Base-by-base conservation (phyloP, 495 filamentous ascomycete genomes). In the Aspergillus haitiensis region DNA sequence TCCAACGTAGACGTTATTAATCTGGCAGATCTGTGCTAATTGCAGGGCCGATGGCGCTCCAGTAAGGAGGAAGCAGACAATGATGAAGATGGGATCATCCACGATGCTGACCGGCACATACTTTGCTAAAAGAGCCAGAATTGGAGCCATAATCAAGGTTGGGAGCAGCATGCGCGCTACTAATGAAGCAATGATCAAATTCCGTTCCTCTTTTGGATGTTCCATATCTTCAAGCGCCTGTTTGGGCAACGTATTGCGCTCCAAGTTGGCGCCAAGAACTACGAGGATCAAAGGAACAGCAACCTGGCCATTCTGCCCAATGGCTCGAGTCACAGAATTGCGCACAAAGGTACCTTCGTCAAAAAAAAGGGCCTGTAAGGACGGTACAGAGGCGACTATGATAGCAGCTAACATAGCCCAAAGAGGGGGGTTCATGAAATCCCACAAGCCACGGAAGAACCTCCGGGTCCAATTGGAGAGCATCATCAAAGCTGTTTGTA, bases 391-490 rank as follows among this genome's bases (percentile, higher is more conserved):
- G 32, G 95, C 94, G 6, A 98, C 88, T 56, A 97, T 70, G 56
- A 98, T 87, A 15, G 95, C 89, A 16, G 84, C 74, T 2, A 98
- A 79, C 93, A 98, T 98, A 9, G 94, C 93, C 91, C 93, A 98
- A 1, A 98, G 84, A 0, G 94, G 95, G 6, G 94, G 93, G 73
- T 98, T 98, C 94, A 98, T 98, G 72, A 97, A 94, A 37, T 88
- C 88, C 89, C 89, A 92, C 8, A 89, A 61, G 35, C 91, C 92
- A 39, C 71, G 63, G 53, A 83, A 69, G 65, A 93, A 88, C 11
- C 78, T 79, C n/a, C 67, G 39, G 54, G 76, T 35, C 32, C 73
- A 74, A 33, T 63, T 69, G 37, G 72, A 70, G n/a, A 79, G 58
- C 15, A 66, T 73, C 6, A 74, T 69, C 5, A 93, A 68, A 0